Evolutionary conservation across 768 basidiomycete species (phyloP).

Genomic region (Suillus clintonianus): DNA sequence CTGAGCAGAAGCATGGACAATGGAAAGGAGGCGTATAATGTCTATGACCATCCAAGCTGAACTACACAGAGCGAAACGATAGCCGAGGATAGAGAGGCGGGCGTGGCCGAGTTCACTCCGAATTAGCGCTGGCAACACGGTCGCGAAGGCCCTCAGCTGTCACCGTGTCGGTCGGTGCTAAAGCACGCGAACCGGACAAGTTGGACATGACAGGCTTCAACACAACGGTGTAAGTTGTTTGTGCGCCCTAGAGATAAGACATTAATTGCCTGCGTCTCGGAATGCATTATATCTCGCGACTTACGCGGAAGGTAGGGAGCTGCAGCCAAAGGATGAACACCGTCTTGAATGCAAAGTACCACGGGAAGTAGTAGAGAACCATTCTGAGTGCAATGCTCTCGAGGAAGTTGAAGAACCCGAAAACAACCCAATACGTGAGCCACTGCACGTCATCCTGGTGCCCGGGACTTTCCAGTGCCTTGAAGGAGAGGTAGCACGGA

Average conservation of each 20-base stretch:
- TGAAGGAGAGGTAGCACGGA: slow-evolving; percentile 94
- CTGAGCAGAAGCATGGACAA: slow-evolving; percentile 4
- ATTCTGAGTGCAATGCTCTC: slow-evolving; percentile 83
- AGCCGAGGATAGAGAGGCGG: background rate
- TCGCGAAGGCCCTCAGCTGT: slow-evolving; percentile 50
- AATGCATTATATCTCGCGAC: slow-evolving; percentile 31
- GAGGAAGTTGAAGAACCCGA: slow-evolving; percentile 90
- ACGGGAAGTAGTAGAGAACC: slow-evolving; percentile 90
- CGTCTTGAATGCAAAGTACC: slow-evolving; percentile 95
- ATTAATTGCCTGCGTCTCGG: background rate
- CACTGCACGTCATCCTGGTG: slow-evolving; percentile 89
- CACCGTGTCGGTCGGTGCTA: slow-evolving; percentile 52
- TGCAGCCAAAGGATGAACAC: slow-evolving; percentile 91
- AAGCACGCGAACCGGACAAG: slow-evolving; percentile 45
- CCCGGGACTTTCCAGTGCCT: slow-evolving; percentile 87
- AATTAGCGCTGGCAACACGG: slow-evolving; percentile 40
- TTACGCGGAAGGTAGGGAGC: slow-evolving; percentile 79
- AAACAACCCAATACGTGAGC: slow-evolving; percentile 97
- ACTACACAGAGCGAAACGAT: slow-evolving; percentile 5
- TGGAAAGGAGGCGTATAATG: slow-evolving; percentile 1
- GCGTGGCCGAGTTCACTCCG: slow-evolving; percentile 27
- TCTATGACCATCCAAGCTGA: slow-evolving; percentile 9
- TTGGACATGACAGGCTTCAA: slow-evolving; percentile 82
- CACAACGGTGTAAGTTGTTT: slow-evolving; percentile 72
- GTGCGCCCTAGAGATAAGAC: slow-evolving; percentile 69